Percentiles rank a stretch among this genome's conserved stretches.
phyloP scores from a whole-genome alignment of 1,139 yeast species.

The Saccharomyces hybrid region DNA sequence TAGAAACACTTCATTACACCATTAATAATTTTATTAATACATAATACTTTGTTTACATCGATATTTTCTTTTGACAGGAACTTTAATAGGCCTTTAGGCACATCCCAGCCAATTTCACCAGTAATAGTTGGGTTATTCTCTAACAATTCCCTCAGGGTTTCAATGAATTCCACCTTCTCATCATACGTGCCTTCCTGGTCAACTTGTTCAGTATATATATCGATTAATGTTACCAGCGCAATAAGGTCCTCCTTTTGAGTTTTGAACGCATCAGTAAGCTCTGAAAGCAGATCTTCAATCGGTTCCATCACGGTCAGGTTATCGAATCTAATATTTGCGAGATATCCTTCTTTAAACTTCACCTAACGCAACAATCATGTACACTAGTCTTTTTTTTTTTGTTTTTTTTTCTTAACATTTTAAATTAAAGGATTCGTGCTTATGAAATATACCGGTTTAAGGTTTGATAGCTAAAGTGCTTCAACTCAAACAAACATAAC shows the following conservation, averaged over 20 bases:
- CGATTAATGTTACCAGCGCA: conserved; percentile 20
- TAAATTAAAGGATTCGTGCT: neutral
- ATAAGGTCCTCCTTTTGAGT: conserved; percentile 17
- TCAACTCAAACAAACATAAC: neutral
- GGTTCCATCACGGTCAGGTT: conserved; percentile 7
- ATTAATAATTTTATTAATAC: conserved; percentile 17
- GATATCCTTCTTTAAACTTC: too few relatives aligned
- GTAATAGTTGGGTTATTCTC: conserved; percentile 11
- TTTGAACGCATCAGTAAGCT: conserved; percentile 12
- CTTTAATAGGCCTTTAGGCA: conserved; percentile 55
- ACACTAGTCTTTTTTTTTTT: neutral
- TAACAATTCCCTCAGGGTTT: conserved; percentile 32
- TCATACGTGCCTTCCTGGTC: conserved; percentile 22
- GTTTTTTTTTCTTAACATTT: neutral
- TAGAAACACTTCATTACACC: conserved; percentile 48
- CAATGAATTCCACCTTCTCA: conserved; percentile 42
- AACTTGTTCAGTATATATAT: conserved; percentile 18
- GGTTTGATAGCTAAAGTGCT: neutral
- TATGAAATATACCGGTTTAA: neutral
- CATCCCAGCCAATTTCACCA: conserved; percentile 77
- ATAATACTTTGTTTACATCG: conserved; percentile 11
- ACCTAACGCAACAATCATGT: too few relatives aligned
- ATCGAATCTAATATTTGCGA: too few relatives aligned
- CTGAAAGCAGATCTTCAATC: conserved; percentile 11
- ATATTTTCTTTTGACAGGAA: conserved; percentile 30